A percentile compares a stretch with the other conserved stretches of the same genome.
Conservation (phyloP, 805 yeast species). For the Pichia cabralensis region DNA sequence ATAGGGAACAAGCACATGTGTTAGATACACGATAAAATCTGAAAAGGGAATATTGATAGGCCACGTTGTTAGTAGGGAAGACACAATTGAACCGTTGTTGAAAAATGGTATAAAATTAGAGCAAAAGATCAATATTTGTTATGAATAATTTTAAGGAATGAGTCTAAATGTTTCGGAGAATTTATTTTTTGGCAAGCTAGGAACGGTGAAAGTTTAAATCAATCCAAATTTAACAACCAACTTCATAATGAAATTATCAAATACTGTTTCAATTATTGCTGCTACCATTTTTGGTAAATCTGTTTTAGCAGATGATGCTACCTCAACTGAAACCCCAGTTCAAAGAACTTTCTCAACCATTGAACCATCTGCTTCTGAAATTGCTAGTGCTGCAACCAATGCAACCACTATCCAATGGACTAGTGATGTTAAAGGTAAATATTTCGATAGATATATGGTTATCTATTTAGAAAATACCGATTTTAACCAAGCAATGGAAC, state of each 20-base stretch:
- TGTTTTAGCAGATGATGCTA: conserved; percentile 7
- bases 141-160: no score
- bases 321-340: conserved; percentile 10
- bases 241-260: conserved; percentile 5
- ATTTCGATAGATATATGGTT: conserved; percentile 31
- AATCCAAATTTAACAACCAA: no score
- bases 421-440: conserved; percentile 29
- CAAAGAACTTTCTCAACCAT: conserved; percentile 22
- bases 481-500: conserved; percentile 38
- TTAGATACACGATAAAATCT: no score
- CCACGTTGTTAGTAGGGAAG: no score
- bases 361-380: conserved; percentile 25
- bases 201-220: no score
- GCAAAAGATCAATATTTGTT: no score
- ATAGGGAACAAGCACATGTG: no score
- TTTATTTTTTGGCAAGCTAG: no score
- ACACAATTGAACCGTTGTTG: no score
- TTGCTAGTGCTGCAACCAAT: conserved; percentile 26
- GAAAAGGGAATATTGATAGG: no score
- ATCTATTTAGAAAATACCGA: conserved; percentile 46
- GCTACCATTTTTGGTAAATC: conserved; percentile 5
- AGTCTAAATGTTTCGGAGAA: no score
- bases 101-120: no score
- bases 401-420: conserved; percentile 24
- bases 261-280: conserved; percentile 5